Base-by-base conservation (phyloP, 352 stramenopile genomes). In the Phytopythium chamaehyphon region DNA sequence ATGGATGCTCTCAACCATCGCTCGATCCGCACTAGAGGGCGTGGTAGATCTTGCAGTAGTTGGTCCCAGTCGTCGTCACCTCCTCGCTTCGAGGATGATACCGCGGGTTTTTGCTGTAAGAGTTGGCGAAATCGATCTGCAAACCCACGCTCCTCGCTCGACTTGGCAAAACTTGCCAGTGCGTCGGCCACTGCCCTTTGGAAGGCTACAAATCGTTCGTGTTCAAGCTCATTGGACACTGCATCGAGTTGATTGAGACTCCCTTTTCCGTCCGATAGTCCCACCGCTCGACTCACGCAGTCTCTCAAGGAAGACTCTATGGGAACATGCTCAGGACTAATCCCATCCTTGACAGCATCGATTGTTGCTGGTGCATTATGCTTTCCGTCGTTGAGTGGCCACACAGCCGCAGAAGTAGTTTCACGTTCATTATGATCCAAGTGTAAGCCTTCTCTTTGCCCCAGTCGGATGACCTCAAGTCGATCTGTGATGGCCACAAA, bases 141-240 rank as follows among this genome's bases (percentile, higher is more conserved):
- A 61, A 71, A 86, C 0, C 39, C 37, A 6, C 59, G 54, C 4
- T 85, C 69, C 9, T 62, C 47, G 4, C 21, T 48, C 31, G 56
- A 59, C 40, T 79, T 70, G 6, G 57, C 62, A 22, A 6, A 19
- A 3, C 26, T 14, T 11, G 18, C 19, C 18, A 51, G 45, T 0
- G 26, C 24, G 11, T 40, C 45, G 11, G 28, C 45, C 11, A 51
- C 45, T 2, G 45, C 38, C 18, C 45, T 23, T 6, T 31, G 45
- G 45, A 40, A 51, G 10, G 28, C 18, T 21, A 31, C 45, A 24
- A 40, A 51, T 12, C 45, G 28, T 26, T 51, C 42, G 19, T 22
- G 42, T 12, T 37, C 45, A 6, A 40, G 43, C 16, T 24, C 18
- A 10, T 16, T 18, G 43, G 6, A 23, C 14, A 18, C 24, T n/a